A percentile compares a stretch with the other conserved stretches of the same genome.
phyloP scores from a whole-genome alignment of 2,329 filamentous ascomycete genomes.

The Ilyonectria mors-panacis region DNA sequence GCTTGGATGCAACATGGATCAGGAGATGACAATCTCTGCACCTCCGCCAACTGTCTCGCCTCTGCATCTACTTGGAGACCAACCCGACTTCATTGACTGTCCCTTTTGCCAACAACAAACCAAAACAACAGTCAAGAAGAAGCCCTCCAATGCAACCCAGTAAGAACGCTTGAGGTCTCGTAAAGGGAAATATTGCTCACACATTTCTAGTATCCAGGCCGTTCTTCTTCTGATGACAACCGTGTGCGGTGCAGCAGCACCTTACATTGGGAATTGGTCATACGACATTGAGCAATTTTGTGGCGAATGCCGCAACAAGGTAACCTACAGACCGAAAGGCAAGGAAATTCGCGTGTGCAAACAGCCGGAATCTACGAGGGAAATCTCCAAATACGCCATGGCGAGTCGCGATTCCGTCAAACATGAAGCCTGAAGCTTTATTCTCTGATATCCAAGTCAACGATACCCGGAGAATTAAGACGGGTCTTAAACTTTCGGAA shows the following conservation, averaged over 20 bases:
- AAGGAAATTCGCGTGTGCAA: constrained; percentile 31
- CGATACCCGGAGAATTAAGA: too few relatives aligned
- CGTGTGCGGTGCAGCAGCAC: constrained; percentile 17
- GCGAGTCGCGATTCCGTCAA: neutral
- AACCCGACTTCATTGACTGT: constrained; percentile 30
- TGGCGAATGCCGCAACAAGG: constrained; percentile 17
- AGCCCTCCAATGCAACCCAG: constrained; percentile 32
- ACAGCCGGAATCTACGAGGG: constrained; percentile 11
- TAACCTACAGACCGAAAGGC: constrained; percentile 24
- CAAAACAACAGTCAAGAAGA: constrained; percentile 26
- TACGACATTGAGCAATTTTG: constrained; percentile 31
- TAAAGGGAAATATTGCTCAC: neutral
- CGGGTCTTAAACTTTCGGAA: too few relatives aligned
- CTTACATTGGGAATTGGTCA: constrained; percentile 21
- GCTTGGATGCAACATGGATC: neutral
- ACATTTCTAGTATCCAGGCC: constrained; percentile 8
- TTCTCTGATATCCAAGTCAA: neutral
- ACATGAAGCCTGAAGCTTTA: neutral
- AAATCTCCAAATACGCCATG: constrained; percentile 18
- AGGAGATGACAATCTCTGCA: constrained; percentile 8
- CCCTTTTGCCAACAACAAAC: constrained; percentile 25
- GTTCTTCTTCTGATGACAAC: constrained; percentile 21
- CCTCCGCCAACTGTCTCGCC: constrained; percentile 18
- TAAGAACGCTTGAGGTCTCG: neutral
- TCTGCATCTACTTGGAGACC: constrained; percentile 29